A percentile compares a stretch with the other conserved stretches of the same genome.
phyloP scores from a whole-genome alignment of 176 grass and related monocot genomes.

The Aegilops bicornis region DNA sequence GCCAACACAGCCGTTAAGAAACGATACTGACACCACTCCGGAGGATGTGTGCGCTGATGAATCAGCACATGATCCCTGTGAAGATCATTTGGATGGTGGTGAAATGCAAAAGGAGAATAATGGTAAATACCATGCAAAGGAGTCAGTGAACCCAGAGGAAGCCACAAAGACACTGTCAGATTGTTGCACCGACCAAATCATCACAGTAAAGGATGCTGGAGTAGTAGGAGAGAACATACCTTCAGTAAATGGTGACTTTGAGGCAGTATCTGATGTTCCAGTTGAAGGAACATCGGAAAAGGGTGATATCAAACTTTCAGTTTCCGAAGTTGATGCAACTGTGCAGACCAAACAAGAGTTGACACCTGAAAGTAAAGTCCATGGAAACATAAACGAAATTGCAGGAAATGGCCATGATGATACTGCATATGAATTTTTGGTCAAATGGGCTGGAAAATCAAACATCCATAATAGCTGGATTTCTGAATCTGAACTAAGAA shows the following conservation, averaged over 20 bases:
- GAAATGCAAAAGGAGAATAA: slow-evolving; percentile 29
- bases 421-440: slow-evolving; percentile 70
- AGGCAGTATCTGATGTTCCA: slow-evolving; percentile 17
- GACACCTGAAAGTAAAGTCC: slow-evolving; percentile 40
- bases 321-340: slow-evolving; percentile 29
- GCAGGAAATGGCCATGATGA: slow-evolving; percentile 19
- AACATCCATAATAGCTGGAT: slow-evolving; percentile 96
- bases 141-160: slow-evolving; percentile 17
- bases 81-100: slow-evolving; percentile 36
- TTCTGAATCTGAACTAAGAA: slow-evolving; percentile 76
- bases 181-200: slow-evolving; percentile 36
- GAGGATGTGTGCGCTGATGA: slow-evolving; percentile 40
- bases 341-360: slow-evolving; percentile 36
- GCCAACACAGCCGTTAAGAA: slow-evolving; percentile 30
- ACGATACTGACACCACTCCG: slow-evolving; percentile 20
- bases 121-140: slow-evolving; percentile 33
- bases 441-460: slow-evolving; percentile 93
- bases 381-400: slow-evolving; percentile 32
- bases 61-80: slow-evolving; percentile 25
- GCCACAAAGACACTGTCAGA: slow-evolving; percentile 21
- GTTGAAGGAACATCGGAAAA: slow-evolving; percentile 25
- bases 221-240: slow-evolving; percentile 26
- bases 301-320: not conserved
- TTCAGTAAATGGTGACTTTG: slow-evolving; percentile 36
- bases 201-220: slow-evolving; percentile 31